Conservation (phyloP, 139 green algal species). For the Chlorella sp. region DNA sequence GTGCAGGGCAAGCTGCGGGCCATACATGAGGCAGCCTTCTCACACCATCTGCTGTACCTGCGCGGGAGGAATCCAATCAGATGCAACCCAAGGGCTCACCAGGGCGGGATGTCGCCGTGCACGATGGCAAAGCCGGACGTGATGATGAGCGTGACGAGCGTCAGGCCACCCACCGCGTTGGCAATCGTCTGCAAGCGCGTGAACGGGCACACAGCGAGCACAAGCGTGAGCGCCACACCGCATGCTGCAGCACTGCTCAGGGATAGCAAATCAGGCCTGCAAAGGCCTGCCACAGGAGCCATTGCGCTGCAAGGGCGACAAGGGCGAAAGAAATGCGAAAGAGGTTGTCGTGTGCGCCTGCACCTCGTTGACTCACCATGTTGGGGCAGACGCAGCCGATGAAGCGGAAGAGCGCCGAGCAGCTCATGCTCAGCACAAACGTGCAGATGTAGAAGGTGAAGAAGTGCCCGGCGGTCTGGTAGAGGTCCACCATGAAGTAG, state of each 20-base stretch:
- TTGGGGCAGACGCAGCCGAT: slow-evolving; percentile 10
- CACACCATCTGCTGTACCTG: too few relatives aligned
- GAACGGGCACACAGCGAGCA: not conserved
- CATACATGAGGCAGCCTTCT: too few relatives aligned
- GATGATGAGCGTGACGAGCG: slow-evolving; percentile 54
- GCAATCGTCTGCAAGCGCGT: slow-evolving; percentile 17
- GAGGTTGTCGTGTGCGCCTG: too few relatives aligned
- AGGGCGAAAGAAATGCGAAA: too few relatives aligned
- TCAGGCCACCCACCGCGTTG: slow-evolving; percentile 17
- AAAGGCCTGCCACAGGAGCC: too few relatives aligned
- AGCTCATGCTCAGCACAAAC: not conserved
- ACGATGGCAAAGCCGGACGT: slow-evolving; percentile 67
- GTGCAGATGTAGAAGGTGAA: slow-evolving; percentile 21
- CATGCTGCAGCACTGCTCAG: not conserved
- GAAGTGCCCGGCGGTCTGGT: slow-evolving; percentile 13
- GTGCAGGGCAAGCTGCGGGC: too few relatives aligned
- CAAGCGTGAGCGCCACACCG: not conserved
- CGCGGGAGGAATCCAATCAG: not conserved
- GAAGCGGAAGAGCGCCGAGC: slow-evolving; percentile 9
- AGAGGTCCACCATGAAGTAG: slow-evolving; percentile 24
- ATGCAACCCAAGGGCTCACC: not conserved
- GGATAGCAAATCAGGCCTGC: too few relatives aligned
- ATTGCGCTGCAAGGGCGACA: too few relatives aligned
- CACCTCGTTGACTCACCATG: slow-evolving; percentile 5
- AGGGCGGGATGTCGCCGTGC: slow-evolving; percentile 8